Evolutionary conservation across 225 moss, liverwort and hornwort genomes (phyloP).

Genomic region (Marchantia polymorpha): DNA sequence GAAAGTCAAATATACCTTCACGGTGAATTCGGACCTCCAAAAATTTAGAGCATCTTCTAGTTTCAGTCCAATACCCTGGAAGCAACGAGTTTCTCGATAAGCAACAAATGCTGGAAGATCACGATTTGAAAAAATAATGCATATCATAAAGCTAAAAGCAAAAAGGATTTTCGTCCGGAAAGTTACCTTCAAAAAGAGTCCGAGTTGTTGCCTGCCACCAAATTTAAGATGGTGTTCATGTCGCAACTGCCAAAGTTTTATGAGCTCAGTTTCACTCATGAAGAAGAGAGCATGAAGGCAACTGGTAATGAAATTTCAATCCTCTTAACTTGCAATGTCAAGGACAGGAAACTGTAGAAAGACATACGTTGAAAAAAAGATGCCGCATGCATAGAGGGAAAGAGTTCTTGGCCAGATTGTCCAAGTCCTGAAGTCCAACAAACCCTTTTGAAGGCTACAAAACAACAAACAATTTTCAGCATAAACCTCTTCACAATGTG

Average conservation of each 20-base stretch:
- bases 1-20: slow-evolving; percentile 35
- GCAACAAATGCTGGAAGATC: neutral
- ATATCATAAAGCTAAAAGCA: neutral
- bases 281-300: neutral
- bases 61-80: slow-evolving; percentile 76
- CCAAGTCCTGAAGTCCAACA: slow-evolving; percentile 58
- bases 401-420: slow-evolving; percentile 66
- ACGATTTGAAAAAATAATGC: neutral
- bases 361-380: slow-evolving; percentile 55
- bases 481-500: neutral
- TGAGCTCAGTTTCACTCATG: neutral
- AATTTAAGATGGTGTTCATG: slow-evolving; percentile 85
- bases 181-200: slow-evolving; percentile 71
- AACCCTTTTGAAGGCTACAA: slow-evolving; percentile 45
- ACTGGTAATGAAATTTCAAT: neutral
- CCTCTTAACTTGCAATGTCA: neutral
- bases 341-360: neutral
- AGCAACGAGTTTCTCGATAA: neutral
- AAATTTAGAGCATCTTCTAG: slow-evolving; percentile 86
- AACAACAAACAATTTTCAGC: neutral
- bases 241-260: slow-evolving; percentile 36
- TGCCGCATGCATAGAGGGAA: slow-evolving; percentile 98
- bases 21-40: slow-evolving; percentile 81
- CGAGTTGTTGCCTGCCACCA: slow-evolving; percentile 93
- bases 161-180: neutral